phyloP scores from a whole-genome alignment of 352 stramenopile genomes.

The Phytopythium ostracodes region DNA sequence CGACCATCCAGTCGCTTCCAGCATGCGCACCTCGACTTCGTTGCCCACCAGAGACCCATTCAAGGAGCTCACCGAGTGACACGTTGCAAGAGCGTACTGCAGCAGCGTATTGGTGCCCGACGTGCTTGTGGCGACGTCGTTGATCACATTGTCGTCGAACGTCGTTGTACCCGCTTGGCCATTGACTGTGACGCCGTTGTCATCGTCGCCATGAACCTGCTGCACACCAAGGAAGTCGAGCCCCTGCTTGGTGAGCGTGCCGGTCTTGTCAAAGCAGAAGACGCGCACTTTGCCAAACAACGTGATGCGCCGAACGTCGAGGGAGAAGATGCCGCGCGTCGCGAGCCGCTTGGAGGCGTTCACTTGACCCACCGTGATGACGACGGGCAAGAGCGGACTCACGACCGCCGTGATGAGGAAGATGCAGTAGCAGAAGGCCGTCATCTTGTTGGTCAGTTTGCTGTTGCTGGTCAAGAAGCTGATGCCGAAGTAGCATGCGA shows the following conservation, averaged over 20 bases:
- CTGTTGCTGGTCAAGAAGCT: slow-evolving; percentile 40
- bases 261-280: slow-evolving; percentile 87
- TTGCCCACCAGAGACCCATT: slow-evolving; percentile 62
- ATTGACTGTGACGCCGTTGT: slow-evolving; percentile 6
- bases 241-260: slow-evolving; percentile 81
- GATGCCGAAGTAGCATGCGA: slow-evolving; percentile 46
- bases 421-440: slow-evolving; percentile 49
- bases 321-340: slow-evolving; percentile 52
- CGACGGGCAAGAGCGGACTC: slow-evolving; percentile 71
- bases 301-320: slow-evolving; percentile 66
- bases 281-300: slow-evolving; percentile 80
- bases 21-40: slow-evolving; percentile 71
- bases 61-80: slow-evolving; percentile 57
- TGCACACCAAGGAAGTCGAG: slow-evolving; percentile 55
- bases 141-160: slow-evolving; percentile 10
- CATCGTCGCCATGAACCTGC: slow-evolving; percentile 11
- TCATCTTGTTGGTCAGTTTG: slow-evolving; percentile 50
- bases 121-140: slow-evolving; percentile 7
- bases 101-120: slow-evolving; percentile 8
- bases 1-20: slow-evolving; percentile 42
- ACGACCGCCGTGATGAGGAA: slow-evolving; percentile 57
- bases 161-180: not conserved
- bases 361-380: slow-evolving; percentile 72
- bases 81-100: slow-evolving; percentile 47
- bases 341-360: slow-evolving; percentile 61